A percentile compares a stretch with the other conserved stretches of the same genome.
These are phyloP conservation scores for Neurospora tetrasperma DNA, from an alignment of 495 filamentous ascomycete genomes.

Conservation along the genomic window DNA sequence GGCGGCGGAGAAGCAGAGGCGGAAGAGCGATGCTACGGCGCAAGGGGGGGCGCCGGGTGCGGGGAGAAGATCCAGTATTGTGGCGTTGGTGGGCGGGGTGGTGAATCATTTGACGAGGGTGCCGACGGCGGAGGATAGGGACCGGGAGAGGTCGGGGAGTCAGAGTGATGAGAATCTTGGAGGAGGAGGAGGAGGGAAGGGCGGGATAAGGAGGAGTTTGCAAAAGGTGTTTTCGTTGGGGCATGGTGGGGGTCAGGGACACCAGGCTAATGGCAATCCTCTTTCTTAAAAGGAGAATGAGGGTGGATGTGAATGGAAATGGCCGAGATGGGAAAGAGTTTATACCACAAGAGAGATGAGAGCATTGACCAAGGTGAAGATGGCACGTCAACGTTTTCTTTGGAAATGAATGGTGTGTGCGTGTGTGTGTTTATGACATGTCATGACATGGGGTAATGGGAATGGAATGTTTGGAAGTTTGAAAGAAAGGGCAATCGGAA, in stretches of 20 bases:
- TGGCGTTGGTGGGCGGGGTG: not conserved
- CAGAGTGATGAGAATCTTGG: slow-evolving; percentile 35
- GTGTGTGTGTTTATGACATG: not conserved
- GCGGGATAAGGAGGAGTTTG: slow-evolving; percentile 26
- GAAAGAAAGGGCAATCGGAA: not conserved
- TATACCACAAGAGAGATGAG: not conserved
- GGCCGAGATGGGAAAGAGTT: not conserved
- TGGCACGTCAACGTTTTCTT: not conserved
- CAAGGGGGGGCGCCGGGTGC: not conserved
- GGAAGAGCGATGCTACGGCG: slow-evolving; percentile 31
- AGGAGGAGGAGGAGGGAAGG: slow-evolving; percentile 26
- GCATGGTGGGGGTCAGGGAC: slow-evolving; percentile 2
- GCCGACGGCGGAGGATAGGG: not conserved
- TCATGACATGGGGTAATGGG: not conserved
- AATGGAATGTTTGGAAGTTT: not conserved
- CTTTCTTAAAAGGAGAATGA: not conserved
- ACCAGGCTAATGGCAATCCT: not conserved
- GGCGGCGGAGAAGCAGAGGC: slow-evolving; percentile 21
- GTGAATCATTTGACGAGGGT: not conserved
- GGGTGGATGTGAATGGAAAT: not conserved
- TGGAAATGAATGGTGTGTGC: not conserved
- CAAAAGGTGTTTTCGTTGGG: slow-evolving; percentile 29
- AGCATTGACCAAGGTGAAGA: not conserved
- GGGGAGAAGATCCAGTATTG: not conserved
- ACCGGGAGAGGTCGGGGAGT: not conserved